Percentiles rank a stretch among this genome's conserved stretches.
Evolutionary conservation across 805 yeast genomes (phyloP).

Genomic region (Yamadazyma nakazawae): DNA sequence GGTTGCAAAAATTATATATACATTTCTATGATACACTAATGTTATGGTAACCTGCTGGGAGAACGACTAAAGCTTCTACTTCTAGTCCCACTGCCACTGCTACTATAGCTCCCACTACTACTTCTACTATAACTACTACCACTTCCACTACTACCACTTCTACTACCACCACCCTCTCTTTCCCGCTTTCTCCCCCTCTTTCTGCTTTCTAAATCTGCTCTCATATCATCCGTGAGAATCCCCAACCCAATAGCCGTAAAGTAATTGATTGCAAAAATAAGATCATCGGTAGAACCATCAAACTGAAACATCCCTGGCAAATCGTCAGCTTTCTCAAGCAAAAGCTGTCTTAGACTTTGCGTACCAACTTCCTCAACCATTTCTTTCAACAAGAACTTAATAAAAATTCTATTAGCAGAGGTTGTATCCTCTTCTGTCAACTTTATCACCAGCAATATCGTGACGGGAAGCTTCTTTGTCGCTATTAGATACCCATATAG

Average conservation of each 20-base stretch:
- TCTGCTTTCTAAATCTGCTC: constrained; percentile 43
- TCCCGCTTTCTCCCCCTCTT: constrained; percentile 10
- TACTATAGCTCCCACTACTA: constrained; percentile 8
- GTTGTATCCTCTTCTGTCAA: constrained; percentile 72
- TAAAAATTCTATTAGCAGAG: constrained; percentile 76
- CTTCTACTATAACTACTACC: constrained; percentile 16
- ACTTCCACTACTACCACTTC: constrained; percentile 13
- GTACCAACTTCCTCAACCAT: constrained; percentile 75
- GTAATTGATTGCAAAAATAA: constrained; percentile 80
- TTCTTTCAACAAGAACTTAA: constrained; percentile 79
- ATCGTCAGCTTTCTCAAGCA: constrained; percentile 50
- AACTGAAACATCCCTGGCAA: constrained; percentile 65
- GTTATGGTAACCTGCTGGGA: neutral
- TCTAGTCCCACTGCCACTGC: constrained; percentile 18
- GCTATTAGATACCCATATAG: constrained; percentile 85
- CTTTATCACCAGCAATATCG: constrained; percentile 49
- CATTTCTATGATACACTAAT: neutral
- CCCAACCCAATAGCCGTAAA: constrained; percentile 94
- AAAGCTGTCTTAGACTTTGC: constrained; percentile 42
- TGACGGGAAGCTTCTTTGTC: constrained; percentile 64
- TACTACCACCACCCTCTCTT: constrained; percentile 16
- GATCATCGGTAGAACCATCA: constrained; percentile 43
- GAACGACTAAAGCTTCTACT: constrained; percentile 4
- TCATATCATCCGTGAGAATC: constrained; percentile 75
- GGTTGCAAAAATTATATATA: neutral